Evolutionary conservation across 1,139 yeast species (phyloP).

Genomic region (Protomyces gravidus): DNA sequence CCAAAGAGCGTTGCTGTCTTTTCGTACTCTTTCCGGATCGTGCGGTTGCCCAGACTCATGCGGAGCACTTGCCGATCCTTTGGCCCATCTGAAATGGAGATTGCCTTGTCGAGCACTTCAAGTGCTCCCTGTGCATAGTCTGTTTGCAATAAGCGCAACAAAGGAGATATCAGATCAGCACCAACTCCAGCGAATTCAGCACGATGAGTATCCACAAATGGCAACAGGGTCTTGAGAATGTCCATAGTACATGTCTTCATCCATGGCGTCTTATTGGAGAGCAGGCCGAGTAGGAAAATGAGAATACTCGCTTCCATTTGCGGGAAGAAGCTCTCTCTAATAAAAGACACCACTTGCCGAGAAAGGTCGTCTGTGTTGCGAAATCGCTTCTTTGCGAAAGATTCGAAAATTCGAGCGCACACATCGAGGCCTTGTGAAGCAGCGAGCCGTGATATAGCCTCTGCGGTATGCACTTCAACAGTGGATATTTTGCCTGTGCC

Average conservation of each 20-base stretch:
- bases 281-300: constrained; percentile 68
- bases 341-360: constrained; percentile 68
- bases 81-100: constrained; percentile 79
- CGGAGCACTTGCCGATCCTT: constrained; percentile 86
- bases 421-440: constrained; percentile 55
- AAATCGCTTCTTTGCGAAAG: constrained; percentile 72
- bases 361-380: constrained; percentile 85
- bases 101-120: constrained; percentile 82
- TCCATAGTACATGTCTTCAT: constrained; percentile 75
- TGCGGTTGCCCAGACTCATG: constrained; percentile 81
- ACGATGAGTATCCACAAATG: constrained; percentile 67
- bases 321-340: constrained; percentile 67
- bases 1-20: constrained; percentile 88
- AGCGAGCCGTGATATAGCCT: constrained; percentile 56
- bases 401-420: constrained; percentile 66
- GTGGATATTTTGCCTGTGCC: constrained; percentile 51
- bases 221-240: constrained; percentile 66
- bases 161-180: constrained; percentile 89
- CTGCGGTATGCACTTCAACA: constrained; percentile 58
- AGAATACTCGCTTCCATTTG: constrained; percentile 68
- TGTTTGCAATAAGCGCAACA: constrained; percentile 73
- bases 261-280: constrained; percentile 75
- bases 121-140: constrained; percentile 85
- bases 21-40: constrained; percentile 74
- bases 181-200: constrained; percentile 87